Base-by-base conservation (phyloP, 1,139 yeast species). In the Blastobotrys ciferrii region DNA sequence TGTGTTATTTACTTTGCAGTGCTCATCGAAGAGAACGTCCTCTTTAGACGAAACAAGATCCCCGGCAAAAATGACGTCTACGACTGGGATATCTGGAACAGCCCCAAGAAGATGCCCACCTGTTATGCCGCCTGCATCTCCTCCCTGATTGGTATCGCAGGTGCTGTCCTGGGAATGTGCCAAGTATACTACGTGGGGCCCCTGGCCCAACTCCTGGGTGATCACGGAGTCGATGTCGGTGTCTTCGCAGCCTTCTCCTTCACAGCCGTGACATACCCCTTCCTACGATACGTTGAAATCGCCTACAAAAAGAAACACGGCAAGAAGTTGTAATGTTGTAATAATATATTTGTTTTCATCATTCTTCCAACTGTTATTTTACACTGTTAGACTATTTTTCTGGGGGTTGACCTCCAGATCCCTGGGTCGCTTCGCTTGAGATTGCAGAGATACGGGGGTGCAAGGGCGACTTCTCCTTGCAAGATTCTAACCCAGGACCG, bases 91-190 rank as follows among this genome's bases (percentile, higher is more conserved):
- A 73, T 75, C 42, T 85, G 92, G 89, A 75, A 85, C 60, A 76
- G 81, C 57, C 71, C 69, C 40, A 64, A 65, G 13, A 72, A 71
- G 31, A 69, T 85, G 51, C 83, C 91, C 1, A 70, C 71, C 40
- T 88, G 91, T 3, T 68, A 71, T 42, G 91, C 92, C 0, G 84
- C 92, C 0, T 69, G 82, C 11, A 58, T 68, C 3, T 70, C 89
- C 0, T 84, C 84, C 56, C 58, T 75, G 2, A 67, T 76, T 46
- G 94, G 94, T 36, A 81, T 82, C 11, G 81, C 78, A 0, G 94
- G 92, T 28, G 91, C 87, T 0, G 86, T 82, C 2, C 70, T 85
- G n/a, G 92, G 92, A 4, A 85, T 85, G 95, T 76, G 85, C 18
- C 95, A 85, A 61, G 82, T 80, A 1, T 86, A 85, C 64, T 86